These are phyloP conservation scores for Aspergillus fumigatiaffinis DNA, from an alignment of 2,329 filamentous ascomycete genomes.

Conservation along the genomic window DNA sequence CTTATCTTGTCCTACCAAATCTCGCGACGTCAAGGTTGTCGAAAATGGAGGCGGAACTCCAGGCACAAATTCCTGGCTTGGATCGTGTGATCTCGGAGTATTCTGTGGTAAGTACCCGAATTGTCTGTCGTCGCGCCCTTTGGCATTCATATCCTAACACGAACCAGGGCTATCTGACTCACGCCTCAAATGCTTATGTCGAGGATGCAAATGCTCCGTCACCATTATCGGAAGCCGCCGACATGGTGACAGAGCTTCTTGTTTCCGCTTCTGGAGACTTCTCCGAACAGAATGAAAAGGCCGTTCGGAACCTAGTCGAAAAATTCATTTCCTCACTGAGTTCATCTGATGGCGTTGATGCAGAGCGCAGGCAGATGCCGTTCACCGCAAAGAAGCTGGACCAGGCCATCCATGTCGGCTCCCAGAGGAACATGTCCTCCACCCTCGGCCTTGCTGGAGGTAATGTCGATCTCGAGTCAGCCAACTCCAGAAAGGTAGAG, in stretches of 20 bases:
- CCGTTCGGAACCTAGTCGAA: slow-evolving; percentile 77
- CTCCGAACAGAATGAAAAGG: slow-evolving; percentile 66
- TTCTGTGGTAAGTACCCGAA: slow-evolving; percentile 56
- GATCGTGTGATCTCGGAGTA: slow-evolving; percentile 89
- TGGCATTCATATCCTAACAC: slow-evolving; percentile 7
- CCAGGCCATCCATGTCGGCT: slow-evolving; percentile 89
- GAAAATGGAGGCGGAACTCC: slow-evolving; percentile 82
- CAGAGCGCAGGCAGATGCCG: slow-evolving; percentile 65
- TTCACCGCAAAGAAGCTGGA: slow-evolving; percentile 81
- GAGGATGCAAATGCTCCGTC: slow-evolving; percentile 67
- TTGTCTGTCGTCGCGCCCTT: background rate
- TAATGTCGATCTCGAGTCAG: slow-evolving; percentile 87
- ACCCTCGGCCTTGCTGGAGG: slow-evolving; percentile 83
- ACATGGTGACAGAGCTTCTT: slow-evolving; percentile 79
- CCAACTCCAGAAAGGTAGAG: slow-evolving; percentile 89
- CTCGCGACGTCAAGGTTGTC: background rate
- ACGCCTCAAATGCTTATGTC: slow-evolving; percentile 81
- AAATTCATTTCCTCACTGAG: slow-evolving; percentile 85
- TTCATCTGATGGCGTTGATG: slow-evolving; percentile 64
- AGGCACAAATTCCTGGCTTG: slow-evolving; percentile 76
- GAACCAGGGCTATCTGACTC: slow-evolving; percentile 73
- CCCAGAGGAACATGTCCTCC: slow-evolving; percentile 92
- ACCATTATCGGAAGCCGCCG: slow-evolving; percentile 78
- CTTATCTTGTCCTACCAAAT: background rate
- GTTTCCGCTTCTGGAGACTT: slow-evolving; percentile 88